Base-by-base conservation (phyloP, 345 rosid species). In the Linum lewisii region DNA sequence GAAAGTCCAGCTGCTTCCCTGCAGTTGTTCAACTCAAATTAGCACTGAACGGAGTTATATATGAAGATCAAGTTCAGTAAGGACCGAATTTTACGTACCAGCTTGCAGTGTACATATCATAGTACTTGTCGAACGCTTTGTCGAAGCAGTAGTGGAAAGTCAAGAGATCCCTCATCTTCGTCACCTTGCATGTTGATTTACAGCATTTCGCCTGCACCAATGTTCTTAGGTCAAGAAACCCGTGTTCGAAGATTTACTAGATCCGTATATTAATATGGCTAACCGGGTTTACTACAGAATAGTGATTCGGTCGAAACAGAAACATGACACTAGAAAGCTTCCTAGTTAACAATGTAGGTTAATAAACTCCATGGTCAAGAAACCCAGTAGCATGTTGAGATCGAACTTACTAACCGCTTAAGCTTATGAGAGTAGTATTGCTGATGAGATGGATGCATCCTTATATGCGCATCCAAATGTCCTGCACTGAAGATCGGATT, bases 161-260 rank as follows among this genome's bases (percentile, higher is more conserved):
- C 79, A 86, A 44, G 57, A 86, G 89, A 72, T 83, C 85, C 54
- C 66, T 79, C 52, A 86, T 79, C 61, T 73, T 68, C 21, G 87
- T 86, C 68, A 83, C 81, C 53, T 75, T 69, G 78, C 89, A 86
- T 11, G 85, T 81, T 59, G 89, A 71, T 67, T 86, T 86, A 55
- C 87, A 81, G 82, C 94, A 86, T 77, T 86, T 86, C 36, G 81
- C 86, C 93, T 83, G 72, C 58, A 68, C 57, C 24, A n/a, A n/a
- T n/a, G n/a, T n/a, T n/a, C n/a, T n/a, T n/a, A n/a, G 51, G 18
- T 45, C 24, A 47, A 14, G 29, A 51, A 21, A 16, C 36, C 42
- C 24, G 15, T n/a, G 22, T 15, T 1, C 13, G 38, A 16, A 59
- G 26, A 24, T 8, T 44, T 24, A 10, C 24, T 24, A 10, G 5